phyloP scores from a whole-genome alignment of 2,329 filamentous ascomycete species.

The Albophoma yamanashiensis region DNA sequence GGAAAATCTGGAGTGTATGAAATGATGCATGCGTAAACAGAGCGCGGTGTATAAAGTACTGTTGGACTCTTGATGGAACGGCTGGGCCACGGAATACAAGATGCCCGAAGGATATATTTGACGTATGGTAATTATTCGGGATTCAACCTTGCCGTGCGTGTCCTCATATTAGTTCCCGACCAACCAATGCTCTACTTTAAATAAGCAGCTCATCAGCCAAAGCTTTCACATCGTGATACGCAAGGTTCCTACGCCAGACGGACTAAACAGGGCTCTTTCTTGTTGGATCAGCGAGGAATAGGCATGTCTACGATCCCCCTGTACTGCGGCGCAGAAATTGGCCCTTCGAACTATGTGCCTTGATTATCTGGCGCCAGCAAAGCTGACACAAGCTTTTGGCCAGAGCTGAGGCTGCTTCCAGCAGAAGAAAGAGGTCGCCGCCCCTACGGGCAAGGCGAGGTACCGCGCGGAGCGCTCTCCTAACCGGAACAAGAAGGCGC shows the following conservation, averaged over 20 bases:
- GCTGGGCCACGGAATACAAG: background rate
- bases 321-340: background rate
- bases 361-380: background rate
- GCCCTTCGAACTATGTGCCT: too few species aligned
- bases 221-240: background rate
- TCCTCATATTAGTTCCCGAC: background rate
- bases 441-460: background rate
- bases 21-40: background rate
- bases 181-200: background rate
- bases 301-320: background rate
- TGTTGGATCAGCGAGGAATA: background rate
- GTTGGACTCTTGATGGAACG: background rate
- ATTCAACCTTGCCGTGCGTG: background rate
- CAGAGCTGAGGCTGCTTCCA: background rate
- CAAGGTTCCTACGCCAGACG: too few species aligned
- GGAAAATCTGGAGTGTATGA: background rate
- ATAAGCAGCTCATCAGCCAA: background rate
- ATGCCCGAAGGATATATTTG: background rate
- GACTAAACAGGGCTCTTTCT: background rate
- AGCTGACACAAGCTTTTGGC: background rate
- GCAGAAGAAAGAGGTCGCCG: too few species aligned
- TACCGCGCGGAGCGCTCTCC: background rate
- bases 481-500: background rate
- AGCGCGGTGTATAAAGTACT: background rate
- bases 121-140: background rate